Evolutionary conservation across 2,329 filamentous ascomycete species (phyloP).

Genomic region (Colletotrichum lindemuthianum): DNA sequence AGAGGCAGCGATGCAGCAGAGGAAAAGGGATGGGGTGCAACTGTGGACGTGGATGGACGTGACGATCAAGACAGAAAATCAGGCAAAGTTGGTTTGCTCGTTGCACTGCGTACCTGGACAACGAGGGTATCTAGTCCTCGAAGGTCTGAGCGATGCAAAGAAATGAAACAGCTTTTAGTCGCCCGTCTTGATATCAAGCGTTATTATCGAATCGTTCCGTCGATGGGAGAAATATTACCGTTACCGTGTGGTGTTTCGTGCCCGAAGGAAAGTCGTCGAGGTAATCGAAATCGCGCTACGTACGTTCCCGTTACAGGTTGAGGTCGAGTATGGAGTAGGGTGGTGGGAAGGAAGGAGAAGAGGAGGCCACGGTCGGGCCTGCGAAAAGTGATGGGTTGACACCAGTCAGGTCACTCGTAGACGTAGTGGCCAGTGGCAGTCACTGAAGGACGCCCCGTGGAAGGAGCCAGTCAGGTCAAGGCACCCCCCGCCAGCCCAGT

Average conservation of each 20-base stretch:
- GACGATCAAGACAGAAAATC: constrained; percentile 5
- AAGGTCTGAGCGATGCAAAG: neutral
- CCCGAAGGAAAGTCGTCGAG: constrained; percentile 29
- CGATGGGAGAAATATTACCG: constrained; percentile 1
- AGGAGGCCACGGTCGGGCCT: constrained; percentile 37
- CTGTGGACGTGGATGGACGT: neutral
- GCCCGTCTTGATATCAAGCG: neutral
- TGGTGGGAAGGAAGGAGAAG: constrained; percentile 36
- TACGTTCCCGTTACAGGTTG: constrained; percentile 32
- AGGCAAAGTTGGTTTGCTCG: constrained; percentile 1
- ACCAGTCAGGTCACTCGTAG: constrained; percentile 17
- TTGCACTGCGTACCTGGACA: constrained; percentile 24
- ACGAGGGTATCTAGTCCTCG: constrained; percentile 18
- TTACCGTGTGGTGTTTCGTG: constrained; percentile 5
- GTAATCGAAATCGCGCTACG: constrained; percentile 19
- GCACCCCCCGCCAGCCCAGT: no score
- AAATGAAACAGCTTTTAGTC: constrained; percentile 1
- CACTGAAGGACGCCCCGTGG: no score
- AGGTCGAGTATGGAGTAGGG: constrained; percentile 39
- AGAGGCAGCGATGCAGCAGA: neutral
- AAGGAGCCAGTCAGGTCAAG: no score
- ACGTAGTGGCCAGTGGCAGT: constrained; percentile 3
- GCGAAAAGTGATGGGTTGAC: constrained; percentile 41
- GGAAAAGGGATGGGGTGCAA: neutral
- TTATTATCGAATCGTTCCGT: constrained; percentile 15